Evolutionary conservation across 495 filamentous ascomycete genomes (phyloP), one percentile per base, ranked within the genome.

Genomic region (Xylaria palmicola): DNA sequence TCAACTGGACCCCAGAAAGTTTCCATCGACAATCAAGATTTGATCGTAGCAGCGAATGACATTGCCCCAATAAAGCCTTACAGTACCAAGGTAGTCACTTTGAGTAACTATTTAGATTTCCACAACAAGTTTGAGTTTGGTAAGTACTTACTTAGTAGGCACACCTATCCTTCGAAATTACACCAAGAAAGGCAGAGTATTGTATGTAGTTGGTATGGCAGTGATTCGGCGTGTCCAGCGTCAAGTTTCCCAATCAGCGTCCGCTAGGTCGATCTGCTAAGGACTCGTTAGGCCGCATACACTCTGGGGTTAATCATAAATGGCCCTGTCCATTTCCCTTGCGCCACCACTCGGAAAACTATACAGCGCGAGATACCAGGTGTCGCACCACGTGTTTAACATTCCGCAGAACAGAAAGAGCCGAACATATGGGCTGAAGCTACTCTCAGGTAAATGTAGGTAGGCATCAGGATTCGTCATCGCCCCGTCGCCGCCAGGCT

Each of bases 381-480:
- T 62, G 53, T 85, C 82, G 52, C 68, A 71, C 22, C 70, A 61
- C 32, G 73, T 4, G 39, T 75, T 68, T 19, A 64, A 47, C 80
- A 81, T 45, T 74, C 72, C 13, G 67, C 65, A 0, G 74, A 72
- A 15, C n/a, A n/a, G n/a, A 66, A 52, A 0, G 66, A 57, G 76
- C 65, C 69, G 40, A 79, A 74, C 20, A 84, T 70, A 26, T 71
- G 72, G 13, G 79, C 65, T 0, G 83, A 59, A 5, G 72, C 62
- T n/a, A n/a, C n/a, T n/a, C n/a, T n/a, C n/a, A n/a, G 17, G 73
- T 75, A 12, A 83, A 55, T 12, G 73, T 73, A n/a, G n/a, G 64
- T 87, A 88, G 0, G 78, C 75, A 6, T 77, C 79, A 6, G 84
- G 70, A 61, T 86, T 84, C 83, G 89, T 83, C 49, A 84, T 62